Conservation (phyloP, 441 rosid species). For the Melastoma candidum region DNA sequence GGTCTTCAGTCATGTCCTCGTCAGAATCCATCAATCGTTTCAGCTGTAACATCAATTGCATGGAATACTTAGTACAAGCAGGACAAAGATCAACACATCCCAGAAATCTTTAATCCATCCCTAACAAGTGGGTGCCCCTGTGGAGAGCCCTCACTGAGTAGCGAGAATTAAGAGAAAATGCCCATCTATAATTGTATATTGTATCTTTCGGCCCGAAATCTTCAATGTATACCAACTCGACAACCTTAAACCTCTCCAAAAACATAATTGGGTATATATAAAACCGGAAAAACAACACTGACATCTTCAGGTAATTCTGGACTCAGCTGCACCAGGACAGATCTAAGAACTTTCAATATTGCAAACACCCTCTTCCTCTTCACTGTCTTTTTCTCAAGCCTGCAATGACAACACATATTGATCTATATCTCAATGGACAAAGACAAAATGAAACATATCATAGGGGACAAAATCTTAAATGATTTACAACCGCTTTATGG, state of each 20-base stretch:
- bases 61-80: not conserved
- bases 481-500: too few species aligned
- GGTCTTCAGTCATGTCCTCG: slow-evolving; percentile 90
- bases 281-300: slow-evolving; percentile 14
- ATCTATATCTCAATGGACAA: not conserved
- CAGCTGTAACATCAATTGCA: slow-evolving; percentile 41
- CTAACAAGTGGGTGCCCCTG: too few species aligned
- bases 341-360: slow-evolving; percentile 76
- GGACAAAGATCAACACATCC: too few species aligned
- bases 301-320: slow-evolving; percentile 93
- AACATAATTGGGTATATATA: too few species aligned
- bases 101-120: too few species aligned
- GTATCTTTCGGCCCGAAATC: too few species aligned
- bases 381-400: slow-evolving; percentile 81
- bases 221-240: too few species aligned
- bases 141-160: too few species aligned
- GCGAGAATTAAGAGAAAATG: too few species aligned
- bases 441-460: not conserved
- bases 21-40: slow-evolving; percentile 76
- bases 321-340: slow-evolving; percentile 71
- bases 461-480: too few species aligned
- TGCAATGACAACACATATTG: slow-evolving; percentile 11
- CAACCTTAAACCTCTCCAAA: too few species aligned
- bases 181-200: too few species aligned
- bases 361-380: slow-evolving; percentile 82